Percentiles rank a stretch among this genome's conserved stretches.
phyloP scores from a whole-genome alignment of 2,329 filamentous ascomycete genomes.

The Beauveria sp. region DNA sequence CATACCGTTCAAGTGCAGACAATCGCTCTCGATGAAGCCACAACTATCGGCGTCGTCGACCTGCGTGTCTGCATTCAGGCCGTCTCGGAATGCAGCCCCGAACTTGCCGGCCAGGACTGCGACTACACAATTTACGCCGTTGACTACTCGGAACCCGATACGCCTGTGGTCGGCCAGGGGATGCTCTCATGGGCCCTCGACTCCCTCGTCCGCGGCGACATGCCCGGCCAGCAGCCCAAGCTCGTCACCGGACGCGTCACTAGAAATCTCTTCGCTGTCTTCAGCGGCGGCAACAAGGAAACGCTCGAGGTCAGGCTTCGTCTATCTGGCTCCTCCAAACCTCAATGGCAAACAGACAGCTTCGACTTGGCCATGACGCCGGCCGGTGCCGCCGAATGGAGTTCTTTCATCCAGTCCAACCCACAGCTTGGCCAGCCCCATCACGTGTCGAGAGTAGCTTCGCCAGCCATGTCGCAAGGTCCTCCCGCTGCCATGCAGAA shows the following conservation, averaged over 20 bases:
- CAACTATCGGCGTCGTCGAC: conserved; percentile 79
- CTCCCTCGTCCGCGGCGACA: conserved; percentile 24
- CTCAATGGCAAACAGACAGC: conserved; percentile 24
- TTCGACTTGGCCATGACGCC: conserved; percentile 34
- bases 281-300: conserved; percentile 75
- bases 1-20: conserved; percentile 74
- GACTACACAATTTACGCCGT: conserved; percentile 97
- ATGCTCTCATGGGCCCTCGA: conserved; percentile 80
- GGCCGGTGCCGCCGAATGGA: conserved; percentile 69
- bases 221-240: conserved; percentile 51
- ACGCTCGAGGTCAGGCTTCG: conserved; percentile 90
- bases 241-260: conserved; percentile 86
- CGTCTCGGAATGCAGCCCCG: conserved; percentile 71
- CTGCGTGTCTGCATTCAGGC: conserved; percentile 81
- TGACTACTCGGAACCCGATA: conserved; percentile 93
- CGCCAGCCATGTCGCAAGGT: conserved; percentile 29
- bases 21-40: conserved; percentile 70
- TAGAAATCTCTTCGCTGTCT: conserved; percentile 76
- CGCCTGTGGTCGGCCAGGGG: conserved; percentile 87
- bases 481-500: conserved; percentile 16
- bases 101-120: conserved; percentile 60
- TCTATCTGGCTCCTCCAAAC: conserved; percentile 67
- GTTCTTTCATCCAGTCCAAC: conserved; percentile 66
- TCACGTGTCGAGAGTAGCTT: conserved; percentile 27
- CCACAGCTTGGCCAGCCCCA: conserved; percentile 39